Evolutionary conservation across 768 basidiomycete species (phyloP).

Genomic region (Boletus insuetus): DNA sequence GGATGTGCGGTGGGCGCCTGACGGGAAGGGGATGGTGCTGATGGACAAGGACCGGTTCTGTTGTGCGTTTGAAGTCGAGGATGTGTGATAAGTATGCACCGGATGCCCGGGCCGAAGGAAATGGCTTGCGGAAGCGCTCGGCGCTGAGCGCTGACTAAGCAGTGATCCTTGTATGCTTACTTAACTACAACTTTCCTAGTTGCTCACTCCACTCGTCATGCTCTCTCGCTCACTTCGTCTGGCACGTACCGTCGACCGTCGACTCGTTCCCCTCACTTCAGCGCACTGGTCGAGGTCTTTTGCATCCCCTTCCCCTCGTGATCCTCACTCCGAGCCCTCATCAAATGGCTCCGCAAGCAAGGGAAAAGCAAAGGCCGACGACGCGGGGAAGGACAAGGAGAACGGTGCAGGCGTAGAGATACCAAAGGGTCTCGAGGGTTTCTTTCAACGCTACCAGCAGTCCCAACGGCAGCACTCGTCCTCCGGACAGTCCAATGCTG

Average conservation of each 20-base stretch:
- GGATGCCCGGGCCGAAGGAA: background rate
- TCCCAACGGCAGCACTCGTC: constrained; percentile 34
- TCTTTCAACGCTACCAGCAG: constrained; percentile 65
- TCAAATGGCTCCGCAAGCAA: constrained; percentile 23
- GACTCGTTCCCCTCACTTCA: constrained; percentile 35
- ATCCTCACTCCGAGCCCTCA: constrained; percentile 28
- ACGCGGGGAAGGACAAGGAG: constrained; percentile 33
- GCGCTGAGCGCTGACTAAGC: constrained; percentile 21
- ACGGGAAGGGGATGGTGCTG: constrained; percentile 78
- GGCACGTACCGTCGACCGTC: constrained; percentile 42
- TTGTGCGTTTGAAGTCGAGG: constrained; percentile 79
- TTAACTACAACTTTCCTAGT: background rate
- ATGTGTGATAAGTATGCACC: constrained; percentile 12
- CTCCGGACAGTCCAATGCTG: constrained; percentile 26
- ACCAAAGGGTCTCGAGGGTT: constrained; percentile 72
- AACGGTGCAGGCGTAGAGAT: constrained; percentile 37
- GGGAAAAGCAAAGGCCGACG: constrained; percentile 34
- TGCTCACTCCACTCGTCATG: constrained; percentile 36
- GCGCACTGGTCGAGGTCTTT: constrained; percentile 40
- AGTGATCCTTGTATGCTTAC: background rate
- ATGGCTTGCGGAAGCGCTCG: background rate
- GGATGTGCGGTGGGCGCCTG: constrained; percentile 78
- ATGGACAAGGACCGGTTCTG: constrained; percentile 80
- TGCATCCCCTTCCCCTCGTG: constrained; percentile 45
- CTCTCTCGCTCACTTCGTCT: constrained; percentile 62